Evolutionary conservation across 495 filamentous ascomycete genomes (phyloP).

Genomic region (Penicillium psychrofluorescens): DNA sequence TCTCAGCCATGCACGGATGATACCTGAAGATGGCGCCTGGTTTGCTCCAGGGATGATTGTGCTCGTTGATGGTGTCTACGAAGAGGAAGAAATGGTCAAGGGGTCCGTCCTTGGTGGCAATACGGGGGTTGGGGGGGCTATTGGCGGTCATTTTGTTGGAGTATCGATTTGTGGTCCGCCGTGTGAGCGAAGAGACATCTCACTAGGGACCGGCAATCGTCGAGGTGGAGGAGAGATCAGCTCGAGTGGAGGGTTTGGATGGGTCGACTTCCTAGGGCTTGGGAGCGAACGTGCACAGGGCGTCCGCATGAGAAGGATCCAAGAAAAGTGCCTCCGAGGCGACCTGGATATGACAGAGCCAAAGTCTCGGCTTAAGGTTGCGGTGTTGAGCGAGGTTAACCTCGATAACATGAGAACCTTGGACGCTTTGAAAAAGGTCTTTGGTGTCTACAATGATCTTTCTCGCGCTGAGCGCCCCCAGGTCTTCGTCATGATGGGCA

Average conservation of each 20-base stretch:
- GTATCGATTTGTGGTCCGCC: slow-evolving; percentile 86
- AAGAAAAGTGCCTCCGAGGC: slow-evolving; percentile 33
- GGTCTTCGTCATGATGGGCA: slow-evolving; percentile 73
- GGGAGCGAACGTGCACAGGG: slow-evolving; percentile 85
- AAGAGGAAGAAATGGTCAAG: slow-evolving; percentile 71
- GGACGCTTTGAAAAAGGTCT: slow-evolving; percentile 67
- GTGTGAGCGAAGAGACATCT: slow-evolving; percentile 73
- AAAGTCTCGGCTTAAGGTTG: slow-evolving; percentile 44
- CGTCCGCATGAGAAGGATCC: slow-evolving; percentile 69
- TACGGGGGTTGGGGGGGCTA: slow-evolving; percentile 76
- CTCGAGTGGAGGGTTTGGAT: slow-evolving; percentile 79
- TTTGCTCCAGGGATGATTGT: slow-evolving; percentile 94
- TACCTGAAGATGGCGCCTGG: slow-evolving; percentile 83
- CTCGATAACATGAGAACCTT: slow-evolving; percentile 74
- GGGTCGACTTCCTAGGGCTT: slow-evolving; percentile 91
- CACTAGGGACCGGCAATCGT: slow-evolving; percentile 61
- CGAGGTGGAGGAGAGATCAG: slow-evolving; percentile 43
- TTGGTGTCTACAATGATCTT: slow-evolving; percentile 54
- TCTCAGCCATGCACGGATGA: slow-evolving; percentile 67
- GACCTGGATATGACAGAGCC: slow-evolving; percentile 19
- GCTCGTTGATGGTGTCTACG: slow-evolving; percentile 86
- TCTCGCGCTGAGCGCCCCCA: slow-evolving; percentile 54
- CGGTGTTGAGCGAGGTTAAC: slow-evolving; percentile 74
- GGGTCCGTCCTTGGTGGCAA: slow-evolving; percentile 63
- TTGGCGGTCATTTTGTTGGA: slow-evolving; percentile 82